These are phyloP conservation scores for Syncephalastrum monosporum DNA, from an alignment of 371 early-diverging fungal species.

Conservation along the genomic window DNA sequence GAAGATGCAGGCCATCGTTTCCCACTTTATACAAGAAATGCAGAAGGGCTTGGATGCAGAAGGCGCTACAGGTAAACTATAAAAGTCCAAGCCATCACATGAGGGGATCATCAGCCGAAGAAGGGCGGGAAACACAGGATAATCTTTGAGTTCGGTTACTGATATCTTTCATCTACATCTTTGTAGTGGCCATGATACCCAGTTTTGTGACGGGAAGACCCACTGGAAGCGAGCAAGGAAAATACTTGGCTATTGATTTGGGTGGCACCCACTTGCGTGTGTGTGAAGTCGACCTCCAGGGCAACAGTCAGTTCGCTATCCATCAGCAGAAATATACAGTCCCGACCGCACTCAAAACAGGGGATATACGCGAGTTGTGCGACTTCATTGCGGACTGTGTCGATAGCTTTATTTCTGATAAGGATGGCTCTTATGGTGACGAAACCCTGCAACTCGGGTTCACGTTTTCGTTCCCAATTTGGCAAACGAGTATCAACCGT, in stretches of 20 bases:
- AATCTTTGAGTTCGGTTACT: neutral
- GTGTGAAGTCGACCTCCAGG: constrained; percentile 75
- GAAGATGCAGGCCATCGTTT: constrained; percentile 57
- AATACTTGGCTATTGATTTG: constrained; percentile 87
- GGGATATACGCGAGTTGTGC: constrained; percentile 66
- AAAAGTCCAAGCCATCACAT: neutral
- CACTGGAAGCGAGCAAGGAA: constrained; percentile 80
- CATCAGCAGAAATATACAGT: constrained; percentile 76
- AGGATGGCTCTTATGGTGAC: constrained; percentile 1
- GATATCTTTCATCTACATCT: neutral
- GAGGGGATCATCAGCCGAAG: neutral
- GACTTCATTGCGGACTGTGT: constrained; percentile 91
- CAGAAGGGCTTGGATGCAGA: constrained; percentile 65
- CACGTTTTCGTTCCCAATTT: constrained; percentile 93
- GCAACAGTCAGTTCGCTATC: constrained; percentile 59
- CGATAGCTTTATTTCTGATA: constrained; percentile 55
- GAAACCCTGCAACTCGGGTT: constrained; percentile 67
- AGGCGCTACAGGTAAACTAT: constrained; percentile 44
- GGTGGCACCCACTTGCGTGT: constrained; percentile 95
- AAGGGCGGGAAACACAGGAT: neutral
- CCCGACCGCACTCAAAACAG: constrained; percentile 36
- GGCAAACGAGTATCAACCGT: constrained; percentile 75
- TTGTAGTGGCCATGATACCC: constrained; percentile 66
- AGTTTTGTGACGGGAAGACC: constrained; percentile 82
- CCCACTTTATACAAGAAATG: constrained; percentile 73